Evolutionary conservation across 2,329 filamentous ascomycete species (phyloP), one percentile per base, ranked within the genome.

Genomic region (Lachnellula hyalina): DNA sequence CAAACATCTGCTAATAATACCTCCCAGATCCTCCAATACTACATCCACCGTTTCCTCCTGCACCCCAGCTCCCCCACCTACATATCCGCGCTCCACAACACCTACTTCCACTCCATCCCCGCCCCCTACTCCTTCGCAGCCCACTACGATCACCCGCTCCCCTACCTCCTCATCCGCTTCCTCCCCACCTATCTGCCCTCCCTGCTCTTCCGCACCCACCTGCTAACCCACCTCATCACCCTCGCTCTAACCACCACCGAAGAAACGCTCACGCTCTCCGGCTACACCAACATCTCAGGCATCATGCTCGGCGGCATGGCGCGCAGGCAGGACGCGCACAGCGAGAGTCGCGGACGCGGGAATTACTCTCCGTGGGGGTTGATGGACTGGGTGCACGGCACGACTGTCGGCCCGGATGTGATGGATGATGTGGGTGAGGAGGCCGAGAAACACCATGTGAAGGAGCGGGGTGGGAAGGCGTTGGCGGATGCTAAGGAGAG

Each of bases 181-280:
- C 55, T 87, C 1, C 87, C 87, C 0, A 70, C 83, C 6, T 87
- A 87, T 66, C 69, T 89, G 0, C 84, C 87, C 1, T 80, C 85
- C 1, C 71, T 84, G 19, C 61, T 80, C n/a, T 75, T 89, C 41
- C 83, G 84, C 8, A 83, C 85, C 36, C 87, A 91, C 68, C 76
- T 90, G 4, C 74, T 90, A n/a, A 89, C 85, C 0, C 90, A 86
- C 72, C 78, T 89, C 53, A 64, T 88, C 11, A 80, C 89, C 59
- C 74, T 84, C 15, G 76, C 78, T 0, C 66, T 90, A 25, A 79
- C 80, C 58, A 87, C 85, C 2, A 65, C 84, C 0, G 84, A 90
- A 61, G 86, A 89, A 60, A 82, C 83, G 0, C 73, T 89, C 47
- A 75, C 83, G 28, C 83, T 82, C 70, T 87, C 83, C 0, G 86